A percentile compares a stretch with the other conserved stretches of the same genome.
These are phyloP conservation scores for Hippophae tibetana DNA, from an alignment of 306 rosid species.

Conservation along the genomic window DNA sequence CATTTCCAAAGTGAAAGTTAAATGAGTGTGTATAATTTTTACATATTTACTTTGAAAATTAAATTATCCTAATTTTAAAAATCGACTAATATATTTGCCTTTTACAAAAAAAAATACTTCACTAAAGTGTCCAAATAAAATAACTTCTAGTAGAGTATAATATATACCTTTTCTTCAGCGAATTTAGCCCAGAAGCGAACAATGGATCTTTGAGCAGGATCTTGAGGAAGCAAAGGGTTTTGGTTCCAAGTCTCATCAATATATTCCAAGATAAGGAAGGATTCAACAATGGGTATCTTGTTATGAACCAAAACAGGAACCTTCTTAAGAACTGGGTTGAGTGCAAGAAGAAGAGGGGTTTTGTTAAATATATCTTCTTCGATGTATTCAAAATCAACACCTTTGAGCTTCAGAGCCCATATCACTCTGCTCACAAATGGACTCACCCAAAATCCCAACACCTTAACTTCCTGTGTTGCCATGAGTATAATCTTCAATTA, in stretches of 20 bases:
- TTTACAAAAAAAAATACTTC: not conserved
- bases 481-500: not conserved
- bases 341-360: slow-evolving; percentile 20
- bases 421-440: slow-evolving; percentile 24
- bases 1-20: too few relatives aligned
- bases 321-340: slow-evolving; percentile 28
- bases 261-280: slow-evolving; percentile 25
- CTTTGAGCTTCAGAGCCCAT: slow-evolving; percentile 24
- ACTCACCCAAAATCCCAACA: slow-evolving; percentile 25
- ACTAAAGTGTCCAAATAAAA: too few relatives aligned
- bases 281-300: slow-evolving; percentile 15
- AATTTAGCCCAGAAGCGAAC: slow-evolving; percentile 25
- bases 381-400: slow-evolving; percentile 19
- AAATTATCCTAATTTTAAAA: too few relatives aligned
- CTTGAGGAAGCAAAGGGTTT: slow-evolving; percentile 22
- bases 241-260: slow-evolving; percentile 18
- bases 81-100: too few relatives aligned
- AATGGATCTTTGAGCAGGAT: slow-evolving; percentile 25
- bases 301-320: slow-evolving; percentile 11
- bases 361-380: slow-evolving; percentile 34
- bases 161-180: slow-evolving; percentile 18
- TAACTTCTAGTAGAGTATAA: not conserved
- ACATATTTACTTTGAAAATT: too few relatives aligned
- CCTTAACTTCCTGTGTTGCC: slow-evolving; percentile 24
- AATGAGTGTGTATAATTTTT: too few relatives aligned